These are phyloP conservation scores for Pyricularia pennisetigena DNA, from an alignment of 2,329 filamentous ascomycete genomes.

Conservation along the genomic window DNA sequence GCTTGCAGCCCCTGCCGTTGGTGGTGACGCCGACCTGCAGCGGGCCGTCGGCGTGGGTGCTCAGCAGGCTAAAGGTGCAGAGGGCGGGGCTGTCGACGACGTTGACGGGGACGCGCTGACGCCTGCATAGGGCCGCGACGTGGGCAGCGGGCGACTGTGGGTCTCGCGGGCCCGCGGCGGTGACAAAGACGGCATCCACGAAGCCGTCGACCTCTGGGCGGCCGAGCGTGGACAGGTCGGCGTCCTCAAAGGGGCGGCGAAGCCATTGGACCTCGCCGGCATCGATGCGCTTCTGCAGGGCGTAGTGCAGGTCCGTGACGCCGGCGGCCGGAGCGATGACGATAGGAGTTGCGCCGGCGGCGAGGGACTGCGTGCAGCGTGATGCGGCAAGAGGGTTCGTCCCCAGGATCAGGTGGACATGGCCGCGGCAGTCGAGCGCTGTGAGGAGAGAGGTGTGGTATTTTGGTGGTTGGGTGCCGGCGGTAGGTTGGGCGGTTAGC, in stretches of 20 bases:
- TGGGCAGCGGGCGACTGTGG: slow-evolving; percentile 35
- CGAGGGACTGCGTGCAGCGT: slow-evolving; percentile 68
- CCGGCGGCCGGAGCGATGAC: slow-evolving; percentile 58
- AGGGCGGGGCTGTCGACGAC: slow-evolving; percentile 79
- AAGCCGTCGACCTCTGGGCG: slow-evolving; percentile 65
- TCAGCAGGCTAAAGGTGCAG: slow-evolving; percentile 83
- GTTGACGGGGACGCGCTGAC: slow-evolving; percentile 83
- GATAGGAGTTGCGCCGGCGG: slow-evolving; percentile 72
- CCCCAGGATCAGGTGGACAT: slow-evolving; percentile 78
- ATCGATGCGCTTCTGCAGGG: slow-evolving; percentile 53
- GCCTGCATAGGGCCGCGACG: slow-evolving; percentile 66
- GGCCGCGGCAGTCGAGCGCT: slow-evolving; percentile 57
- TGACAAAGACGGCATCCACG: slow-evolving; percentile 91
- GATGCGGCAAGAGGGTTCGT: slow-evolving; percentile 80
- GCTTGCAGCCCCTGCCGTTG: slow-evolving; percentile 87
- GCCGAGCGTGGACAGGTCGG: slow-evolving; percentile 67
- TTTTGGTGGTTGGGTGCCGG: neutral
- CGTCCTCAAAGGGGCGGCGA: slow-evolving; percentile 55
- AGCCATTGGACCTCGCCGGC: slow-evolving; percentile 57
- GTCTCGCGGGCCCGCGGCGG: slow-evolving; percentile 38
- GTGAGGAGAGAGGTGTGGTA: slow-evolving; percentile 51
- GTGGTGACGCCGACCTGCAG: slow-evolving; percentile 94
- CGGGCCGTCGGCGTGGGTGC: slow-evolving; percentile 81
- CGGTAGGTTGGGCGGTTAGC: too few relatives aligned
- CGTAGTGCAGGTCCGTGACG: slow-evolving; percentile 38